These are phyloP conservation scores for Cadophora luteo-olivacea DNA, from an alignment of 2,329 filamentous ascomycete genomes.

Conservation along the genomic window DNA sequence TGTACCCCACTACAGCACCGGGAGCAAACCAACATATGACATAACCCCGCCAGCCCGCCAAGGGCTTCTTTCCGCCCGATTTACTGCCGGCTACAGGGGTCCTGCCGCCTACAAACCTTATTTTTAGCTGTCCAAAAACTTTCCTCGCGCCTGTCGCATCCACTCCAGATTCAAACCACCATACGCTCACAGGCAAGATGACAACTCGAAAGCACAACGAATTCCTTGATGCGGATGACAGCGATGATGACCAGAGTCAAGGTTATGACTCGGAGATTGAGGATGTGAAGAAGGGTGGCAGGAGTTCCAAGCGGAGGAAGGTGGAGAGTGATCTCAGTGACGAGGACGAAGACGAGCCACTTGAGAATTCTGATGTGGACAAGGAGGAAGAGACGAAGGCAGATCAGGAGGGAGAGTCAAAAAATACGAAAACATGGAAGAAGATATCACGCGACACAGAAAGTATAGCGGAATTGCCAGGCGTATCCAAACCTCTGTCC, in stretches of 20 bases:
- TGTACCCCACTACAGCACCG: slow-evolving; percentile 15
- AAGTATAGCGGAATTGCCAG: slow-evolving; percentile 50
- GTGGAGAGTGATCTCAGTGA: slow-evolving; percentile 53
- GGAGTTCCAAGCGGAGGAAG: slow-evolving; percentile 69
- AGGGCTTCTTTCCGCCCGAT: slow-evolving; percentile 12
- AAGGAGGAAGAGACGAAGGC: background rate
- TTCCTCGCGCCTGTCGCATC: slow-evolving; percentile 22
- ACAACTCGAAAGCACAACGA: slow-evolving; percentile 73
- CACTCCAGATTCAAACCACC: background rate
- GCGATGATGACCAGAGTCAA: slow-evolving; percentile 55
- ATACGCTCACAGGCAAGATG: slow-evolving; percentile 54
- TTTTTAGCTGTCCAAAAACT: slow-evolving; percentile 26
- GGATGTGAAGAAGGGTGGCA: slow-evolving; percentile 69
- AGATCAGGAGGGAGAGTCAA: slow-evolving; percentile 40
- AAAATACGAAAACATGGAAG: slow-evolving; percentile 30
- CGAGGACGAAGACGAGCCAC: slow-evolving; percentile 43
- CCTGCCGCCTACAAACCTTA: slow-evolving; percentile 24
- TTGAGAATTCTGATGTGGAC: slow-evolving; percentile 23
- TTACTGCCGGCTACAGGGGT: slow-evolving; percentile 26
- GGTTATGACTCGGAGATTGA: slow-evolving; percentile 71
- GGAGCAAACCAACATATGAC: background rate
- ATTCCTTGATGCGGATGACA: slow-evolving; percentile 68
- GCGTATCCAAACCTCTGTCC: slow-evolving; percentile 60
- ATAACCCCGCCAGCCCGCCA: slow-evolving; percentile 14
- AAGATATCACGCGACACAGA: slow-evolving; percentile 38